phyloP scores from a whole-genome alignment of 2,329 filamentous ascomycete genomes.

The Pseudocercospora vitis region DNA sequence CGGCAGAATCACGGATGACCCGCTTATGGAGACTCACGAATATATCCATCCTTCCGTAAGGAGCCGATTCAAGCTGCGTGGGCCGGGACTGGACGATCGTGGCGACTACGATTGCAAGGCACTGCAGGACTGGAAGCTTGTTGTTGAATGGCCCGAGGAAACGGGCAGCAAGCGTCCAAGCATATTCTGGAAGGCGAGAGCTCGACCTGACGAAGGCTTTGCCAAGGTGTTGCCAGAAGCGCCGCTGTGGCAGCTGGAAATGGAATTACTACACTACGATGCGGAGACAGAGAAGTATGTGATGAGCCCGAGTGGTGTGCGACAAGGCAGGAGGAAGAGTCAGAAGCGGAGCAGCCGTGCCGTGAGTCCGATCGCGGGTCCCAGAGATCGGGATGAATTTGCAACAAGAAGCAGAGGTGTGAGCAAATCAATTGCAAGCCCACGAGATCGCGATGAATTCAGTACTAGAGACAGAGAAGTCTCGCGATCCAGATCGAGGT shows the following conservation, averaged over 20 bases:
- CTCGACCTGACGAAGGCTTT: constrained; percentile 39
- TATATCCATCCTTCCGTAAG: constrained; percentile 54
- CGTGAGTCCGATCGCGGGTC: constrained; percentile 4
- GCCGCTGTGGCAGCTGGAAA: constrained; percentile 47
- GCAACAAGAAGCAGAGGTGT: neutral
- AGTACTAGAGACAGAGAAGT: neutral
- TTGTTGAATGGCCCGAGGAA: constrained; percentile 45
- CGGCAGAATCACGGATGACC: constrained; percentile 44
- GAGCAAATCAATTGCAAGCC: neutral
- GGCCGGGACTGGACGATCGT: constrained; percentile 49
- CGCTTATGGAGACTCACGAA: constrained; percentile 51
- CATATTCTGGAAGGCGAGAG: constrained; percentile 46
- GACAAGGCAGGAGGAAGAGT: constrained; percentile 22
- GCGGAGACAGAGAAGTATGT: constrained; percentile 45
- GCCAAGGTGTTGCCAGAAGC: constrained; percentile 46
- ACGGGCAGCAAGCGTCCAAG: constrained; percentile 38
- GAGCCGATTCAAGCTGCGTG: constrained; percentile 46
- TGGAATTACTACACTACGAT: constrained; percentile 45
- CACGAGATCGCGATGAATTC: neutral
- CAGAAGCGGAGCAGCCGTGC: constrained; percentile 16
- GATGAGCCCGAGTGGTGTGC: constrained; percentile 26
- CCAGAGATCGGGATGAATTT: constrained; percentile 5
- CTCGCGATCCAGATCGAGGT: neutral
- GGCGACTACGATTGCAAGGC: constrained; percentile 48
- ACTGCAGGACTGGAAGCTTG: constrained; percentile 49